These are phyloP conservation scores for Monilinia vaccinii-corymbosi DNA, from an alignment of 2,329 filamentous ascomycete genomes.

Conservation along the genomic window DNA sequence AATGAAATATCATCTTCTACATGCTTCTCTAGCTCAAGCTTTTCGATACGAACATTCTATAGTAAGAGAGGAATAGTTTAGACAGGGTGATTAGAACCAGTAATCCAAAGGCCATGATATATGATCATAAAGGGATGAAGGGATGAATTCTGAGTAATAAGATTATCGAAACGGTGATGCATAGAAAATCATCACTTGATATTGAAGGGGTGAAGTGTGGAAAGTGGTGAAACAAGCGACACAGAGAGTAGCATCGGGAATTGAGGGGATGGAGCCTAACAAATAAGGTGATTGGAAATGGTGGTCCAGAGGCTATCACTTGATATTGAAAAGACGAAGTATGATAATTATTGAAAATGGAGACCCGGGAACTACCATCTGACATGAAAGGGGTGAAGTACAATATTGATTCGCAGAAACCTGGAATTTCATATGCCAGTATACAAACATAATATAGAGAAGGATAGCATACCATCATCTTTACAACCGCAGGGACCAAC, in stretches of 20 bases:
- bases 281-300: neutral
- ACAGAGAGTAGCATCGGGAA: neutral
- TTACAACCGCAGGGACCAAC: slow-evolving; percentile 49
- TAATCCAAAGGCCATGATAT: neutral
- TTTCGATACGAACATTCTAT: neutral
- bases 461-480: slow-evolving; percentile 14
- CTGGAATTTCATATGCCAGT: neutral
- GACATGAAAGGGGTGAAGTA: neutral
- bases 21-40: neutral
- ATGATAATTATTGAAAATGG: neutral
- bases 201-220: no score
- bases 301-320: neutral
- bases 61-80: neutral
- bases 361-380: neutral
- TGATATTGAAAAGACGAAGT: neutral
- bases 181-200: neutral
- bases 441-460: neutral
- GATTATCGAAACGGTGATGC: neutral
- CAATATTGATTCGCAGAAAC: neutral
- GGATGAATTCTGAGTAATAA: neutral
- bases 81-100: neutral
- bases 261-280: neutral
- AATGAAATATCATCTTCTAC: neutral
- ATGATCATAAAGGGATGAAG: neutral
- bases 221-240: neutral